Percentiles rank a stretch among this genome's conserved stretches.
These are phyloP conservation scores for Cytospora piceicola DNA, from an alignment of 2,329 filamentous ascomycete genomes.

Conservation along the genomic window DNA sequence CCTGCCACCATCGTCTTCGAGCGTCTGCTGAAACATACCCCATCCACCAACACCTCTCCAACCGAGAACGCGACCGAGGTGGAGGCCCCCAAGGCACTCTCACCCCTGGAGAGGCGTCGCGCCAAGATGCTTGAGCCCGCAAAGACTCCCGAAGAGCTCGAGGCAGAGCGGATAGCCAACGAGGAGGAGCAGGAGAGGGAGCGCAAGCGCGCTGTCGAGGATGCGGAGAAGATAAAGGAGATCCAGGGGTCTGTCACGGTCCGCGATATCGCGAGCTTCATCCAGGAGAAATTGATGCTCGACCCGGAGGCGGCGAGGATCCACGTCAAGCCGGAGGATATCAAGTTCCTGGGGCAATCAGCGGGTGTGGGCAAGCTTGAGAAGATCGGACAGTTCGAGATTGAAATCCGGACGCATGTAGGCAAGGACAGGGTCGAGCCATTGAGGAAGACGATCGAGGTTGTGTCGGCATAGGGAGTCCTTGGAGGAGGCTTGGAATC, in stretches of 20 bases:
- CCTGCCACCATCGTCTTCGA: conserved; percentile 44
- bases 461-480: conserved; percentile 39
- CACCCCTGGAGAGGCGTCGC: conserved; percentile 27
- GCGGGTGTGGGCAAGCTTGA: conserved; percentile 46
- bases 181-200: conserved; percentile 24
- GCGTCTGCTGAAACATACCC: conserved; percentile 42
- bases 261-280: conserved; percentile 41
- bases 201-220: conserved; percentile 23
- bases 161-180: conserved; percentile 8
- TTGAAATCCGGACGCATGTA: conserved; percentile 41
- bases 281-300: conserved; percentile 42
- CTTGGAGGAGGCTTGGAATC: background rate
- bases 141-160: conserved; percentile 12
- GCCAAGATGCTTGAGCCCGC: conserved; percentile 18
- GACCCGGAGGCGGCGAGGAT: conserved; percentile 42
- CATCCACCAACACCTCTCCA: conserved; percentile 26
- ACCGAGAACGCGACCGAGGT: conserved; percentile 24
- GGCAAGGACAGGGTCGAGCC: conserved; percentile 37
- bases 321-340: conserved; percentile 41
- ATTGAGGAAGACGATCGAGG: conserved; percentile 41
- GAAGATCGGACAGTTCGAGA: conserved; percentile 45
- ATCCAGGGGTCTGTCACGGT: conserved; percentile 51
- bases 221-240: conserved; percentile 30
- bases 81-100: conserved; percentile 26
- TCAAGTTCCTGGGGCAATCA: conserved; percentile 41